A percentile compares a stretch with the other conserved stretches of the same genome.
phyloP scores from a whole-genome alignment of 2,329 filamentous ascomycete species.

The Paecilomyces variotii region DNA sequence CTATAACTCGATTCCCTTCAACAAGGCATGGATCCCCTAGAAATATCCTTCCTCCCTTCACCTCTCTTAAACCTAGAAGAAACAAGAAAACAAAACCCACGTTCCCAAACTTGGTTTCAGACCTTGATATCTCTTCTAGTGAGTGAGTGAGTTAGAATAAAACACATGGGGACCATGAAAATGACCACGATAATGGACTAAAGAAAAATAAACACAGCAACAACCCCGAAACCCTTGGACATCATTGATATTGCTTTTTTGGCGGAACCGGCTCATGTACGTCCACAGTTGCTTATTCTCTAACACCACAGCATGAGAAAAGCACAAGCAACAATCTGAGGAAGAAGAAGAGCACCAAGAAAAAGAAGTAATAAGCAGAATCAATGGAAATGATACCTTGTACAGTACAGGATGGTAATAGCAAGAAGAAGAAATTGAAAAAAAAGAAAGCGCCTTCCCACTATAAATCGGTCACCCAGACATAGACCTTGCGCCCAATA shows the following conservation, averaged over 20 bases:
- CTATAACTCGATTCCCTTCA: too few relatives aligned
- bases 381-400: slow-evolving; percentile 2
- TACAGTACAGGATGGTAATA: neutral
- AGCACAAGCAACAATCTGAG: neutral
- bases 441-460: neutral
- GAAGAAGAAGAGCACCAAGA: neutral
- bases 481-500: neutral
- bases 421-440: neutral
- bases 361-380: slow-evolving; percentile 4
- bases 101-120: neutral
- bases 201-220: neutral
- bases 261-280: neutral
- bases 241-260: neutral
- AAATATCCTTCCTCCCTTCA: too few relatives aligned
- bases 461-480: neutral
- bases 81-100: neutral
- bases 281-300: neutral
- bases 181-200: neutral
- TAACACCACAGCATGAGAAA: neutral
- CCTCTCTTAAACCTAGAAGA: neutral
- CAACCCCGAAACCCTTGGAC: too few relatives aligned
- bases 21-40: too few relatives aligned
- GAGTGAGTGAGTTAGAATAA: neutral
- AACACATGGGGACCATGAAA: neutral
- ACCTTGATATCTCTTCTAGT: neutral